Base-by-base conservation (phyloP, 805 yeast species). In the Cyberlindnera meyerae region DNA sequence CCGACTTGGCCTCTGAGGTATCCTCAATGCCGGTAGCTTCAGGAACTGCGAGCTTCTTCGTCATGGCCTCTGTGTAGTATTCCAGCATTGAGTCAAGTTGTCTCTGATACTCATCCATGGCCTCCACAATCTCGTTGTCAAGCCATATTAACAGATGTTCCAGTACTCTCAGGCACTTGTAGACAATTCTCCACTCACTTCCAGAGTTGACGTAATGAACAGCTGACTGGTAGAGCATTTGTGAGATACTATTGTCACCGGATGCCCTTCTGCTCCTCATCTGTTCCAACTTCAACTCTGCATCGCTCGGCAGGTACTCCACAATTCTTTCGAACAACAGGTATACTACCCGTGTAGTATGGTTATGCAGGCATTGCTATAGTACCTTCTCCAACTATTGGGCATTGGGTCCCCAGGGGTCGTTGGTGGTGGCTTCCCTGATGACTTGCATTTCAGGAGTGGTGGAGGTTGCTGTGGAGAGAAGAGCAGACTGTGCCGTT, bases 371-470 rank as follows among this genome's bases (percentile, higher is more conserved):
- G 4, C 33, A n/a, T 14, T 38, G 27, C 5, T 18, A 9, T 6
- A n/a, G 22, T 9, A 63, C 59, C 36, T 63, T 65, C 25, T 55
- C 55, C 44, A 68, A 49, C 42, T 71, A 71, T 28, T 61, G 58
- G 5, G 68, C 57, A 0, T 74, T 65, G 4, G 77, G 77, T 2
- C 77, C 77, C 77, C 77, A 71, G 6, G 68, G 49, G 46, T 71
- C 77, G 5, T 73, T 71, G 34, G 69, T 71, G 12, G 75, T 70
- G 6, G 48, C 48, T 25, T 11, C 25, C 15, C 48, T 32, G n/a
- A 73, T 66, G 36, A 66, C 65, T 34, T 73, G 54, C 4, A 70
- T 58, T 42, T 59, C 62, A 4, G 57, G 51, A 24, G 14, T 13
- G n/a, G 11, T 11, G 18, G 29, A 27, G 38, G 60, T 21, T 4